These are phyloP conservation scores for Ogataea henricii DNA, from an alignment of 805 yeast species.

Conservation along the genomic window DNA sequence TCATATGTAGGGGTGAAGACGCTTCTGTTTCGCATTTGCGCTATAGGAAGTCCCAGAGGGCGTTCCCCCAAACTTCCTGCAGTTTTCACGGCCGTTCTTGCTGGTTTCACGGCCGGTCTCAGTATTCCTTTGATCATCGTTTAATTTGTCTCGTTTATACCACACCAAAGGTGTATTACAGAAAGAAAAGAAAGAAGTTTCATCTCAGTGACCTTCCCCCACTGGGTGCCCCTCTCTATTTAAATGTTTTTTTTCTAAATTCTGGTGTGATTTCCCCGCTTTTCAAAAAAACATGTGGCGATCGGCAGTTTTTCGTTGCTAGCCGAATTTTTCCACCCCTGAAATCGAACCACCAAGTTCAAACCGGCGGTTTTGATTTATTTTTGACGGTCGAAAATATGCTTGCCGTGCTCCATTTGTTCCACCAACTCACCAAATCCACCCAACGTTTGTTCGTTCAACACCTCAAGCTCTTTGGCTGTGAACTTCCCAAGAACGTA, in stretches of 20 bases:
- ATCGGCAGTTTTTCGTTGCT: constrained; percentile 8
- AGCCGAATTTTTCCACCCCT: constrained; percentile 2
- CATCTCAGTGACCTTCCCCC: not conserved
- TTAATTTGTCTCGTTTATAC: not conserved
- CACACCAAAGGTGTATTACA: not conserved
- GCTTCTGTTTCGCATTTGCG: constrained; percentile 1
- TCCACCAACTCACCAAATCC: constrained; percentile 41
- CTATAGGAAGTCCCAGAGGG: not conserved
- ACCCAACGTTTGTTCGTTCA: constrained; percentile 45
- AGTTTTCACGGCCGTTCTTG: not conserved
- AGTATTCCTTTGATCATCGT: constrained; percentile 3
- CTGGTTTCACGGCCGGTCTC: constrained; percentile 3
- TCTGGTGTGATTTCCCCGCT: constrained; percentile 4
- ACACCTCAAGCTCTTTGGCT: constrained; percentile 42
- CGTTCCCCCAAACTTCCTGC: not conserved
- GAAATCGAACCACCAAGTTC: constrained; percentile 2
- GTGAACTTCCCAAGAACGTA: constrained; percentile 64
- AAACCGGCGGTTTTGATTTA: not conserved
- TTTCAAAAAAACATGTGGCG: constrained; percentile 6
- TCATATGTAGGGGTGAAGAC: constrained; percentile 11
- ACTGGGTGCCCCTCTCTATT: constrained; percentile 1
- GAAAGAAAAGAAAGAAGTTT: not conserved
- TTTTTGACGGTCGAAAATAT: constrained; percentile 29
- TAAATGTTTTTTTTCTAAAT: not conserved
- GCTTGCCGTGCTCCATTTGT: constrained; percentile 33